These are phyloP conservation scores for Ceratobasidium sp. DNA, from an alignment of 1,284 basidiomycete species.

Conservation along the genomic window DNA sequence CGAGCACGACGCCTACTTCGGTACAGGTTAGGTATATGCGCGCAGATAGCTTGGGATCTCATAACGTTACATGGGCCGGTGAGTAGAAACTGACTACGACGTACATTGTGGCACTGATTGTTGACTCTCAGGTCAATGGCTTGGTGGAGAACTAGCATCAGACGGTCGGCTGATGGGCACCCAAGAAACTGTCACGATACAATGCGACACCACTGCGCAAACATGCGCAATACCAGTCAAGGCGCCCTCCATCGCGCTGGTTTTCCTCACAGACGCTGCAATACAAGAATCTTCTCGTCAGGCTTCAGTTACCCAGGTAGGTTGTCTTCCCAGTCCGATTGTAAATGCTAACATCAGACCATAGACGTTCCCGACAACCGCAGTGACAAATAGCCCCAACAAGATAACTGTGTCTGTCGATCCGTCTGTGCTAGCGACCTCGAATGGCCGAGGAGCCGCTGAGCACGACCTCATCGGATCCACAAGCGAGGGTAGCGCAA, in stretches of 20 bases:
- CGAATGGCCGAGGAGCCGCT: slow-evolving; percentile 48
- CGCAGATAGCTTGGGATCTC: slow-evolving; percentile 50
- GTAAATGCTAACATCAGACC: not conserved
- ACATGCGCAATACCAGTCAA: slow-evolving; percentile 50
- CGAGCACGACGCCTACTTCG: slow-evolving; percentile 39
- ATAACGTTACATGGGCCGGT: slow-evolving; percentile 55
- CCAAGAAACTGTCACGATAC: slow-evolving; percentile 46
- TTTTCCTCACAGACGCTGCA: slow-evolving; percentile 50
- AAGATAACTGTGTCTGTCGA: slow-evolving; percentile 41
- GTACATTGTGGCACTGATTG: not conserved
- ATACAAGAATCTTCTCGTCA: slow-evolving; percentile 34
- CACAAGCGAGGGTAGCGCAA: slow-evolving; percentile 9
- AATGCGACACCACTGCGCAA: slow-evolving; percentile 47
- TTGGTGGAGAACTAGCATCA: slow-evolving; percentile 39
- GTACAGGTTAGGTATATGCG: slow-evolving; percentile 44
- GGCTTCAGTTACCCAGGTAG: slow-evolving; percentile 6
- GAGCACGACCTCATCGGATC: not conserved
- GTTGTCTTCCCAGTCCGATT: not conserved
- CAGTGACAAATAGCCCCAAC: not conserved
- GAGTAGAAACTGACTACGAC: slow-evolving; percentile 33
- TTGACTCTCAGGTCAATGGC: slow-evolving; percentile 24
- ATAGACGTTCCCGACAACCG: slow-evolving; percentile 16
- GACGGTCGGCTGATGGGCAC: slow-evolving; percentile 50
- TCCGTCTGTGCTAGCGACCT: slow-evolving; percentile 46
- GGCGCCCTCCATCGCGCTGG: slow-evolving; percentile 52